These are phyloP conservation scores for Boletus patriciae DNA, from an alignment of 768 basidiomycete genomes.

Conservation along the genomic window DNA sequence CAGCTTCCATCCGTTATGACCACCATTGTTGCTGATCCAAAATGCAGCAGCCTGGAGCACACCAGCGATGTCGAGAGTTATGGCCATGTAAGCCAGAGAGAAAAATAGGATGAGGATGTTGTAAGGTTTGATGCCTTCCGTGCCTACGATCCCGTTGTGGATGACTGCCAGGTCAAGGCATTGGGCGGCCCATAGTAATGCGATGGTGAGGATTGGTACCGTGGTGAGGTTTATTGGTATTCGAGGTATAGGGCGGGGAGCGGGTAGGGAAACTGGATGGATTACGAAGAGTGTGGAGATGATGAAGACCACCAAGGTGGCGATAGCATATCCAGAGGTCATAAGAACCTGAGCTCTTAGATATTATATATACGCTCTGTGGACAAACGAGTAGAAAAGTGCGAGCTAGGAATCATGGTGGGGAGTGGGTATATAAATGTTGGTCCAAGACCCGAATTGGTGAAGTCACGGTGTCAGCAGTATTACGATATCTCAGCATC, in stretches of 20 bases:
- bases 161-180: constrained; percentile 51
- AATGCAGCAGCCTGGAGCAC: constrained; percentile 84
- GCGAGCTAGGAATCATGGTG: too few species aligned
- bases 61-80: constrained; percentile 89
- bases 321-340: constrained; percentile 47
- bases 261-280: constrained; percentile 43
- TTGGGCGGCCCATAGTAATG: constrained; percentile 55
- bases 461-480: too few species aligned
- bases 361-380: too few species aligned
- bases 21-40: constrained; percentile 82
- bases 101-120: constrained; percentile 94
- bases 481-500: too few species aligned
- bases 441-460: too few species aligned
- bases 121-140: constrained; percentile 80
- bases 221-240: constrained; percentile 51
- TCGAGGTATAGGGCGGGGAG: constrained; percentile 33
- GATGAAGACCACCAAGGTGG: constrained; percentile 53
- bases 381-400: too few species aligned
- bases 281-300: constrained; percentile 55
- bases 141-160: constrained; percentile 76
- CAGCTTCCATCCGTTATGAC: constrained; percentile 66
- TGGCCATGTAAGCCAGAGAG: constrained; percentile 89
- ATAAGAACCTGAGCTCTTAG: too few species aligned
- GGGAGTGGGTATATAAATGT: too few species aligned
- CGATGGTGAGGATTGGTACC: constrained; percentile 53